phyloP scores from a whole-genome alignment of 176 grass and related monocot genomes.

The Tillandsia fasciculata region DNA sequence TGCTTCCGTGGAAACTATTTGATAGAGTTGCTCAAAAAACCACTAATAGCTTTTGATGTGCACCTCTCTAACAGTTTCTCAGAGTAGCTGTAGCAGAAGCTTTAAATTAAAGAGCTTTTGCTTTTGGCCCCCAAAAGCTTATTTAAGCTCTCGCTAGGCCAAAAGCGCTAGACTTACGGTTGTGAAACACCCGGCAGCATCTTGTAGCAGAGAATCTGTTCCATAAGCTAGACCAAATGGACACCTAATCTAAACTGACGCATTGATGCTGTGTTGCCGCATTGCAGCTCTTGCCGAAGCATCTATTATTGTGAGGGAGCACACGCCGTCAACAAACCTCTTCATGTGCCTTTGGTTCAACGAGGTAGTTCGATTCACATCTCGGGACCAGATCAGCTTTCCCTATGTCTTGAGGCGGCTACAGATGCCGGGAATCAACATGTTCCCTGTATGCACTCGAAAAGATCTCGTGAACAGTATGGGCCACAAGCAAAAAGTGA shows the following conservation, averaged over 20 bases:
- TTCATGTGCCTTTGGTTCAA: slow-evolving; percentile 98
- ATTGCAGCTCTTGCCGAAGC: slow-evolving; percentile 76
- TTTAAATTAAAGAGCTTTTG: too few relatives aligned
- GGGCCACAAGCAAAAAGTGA: slow-evolving; percentile 72
- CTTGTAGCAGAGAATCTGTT: too few relatives aligned
- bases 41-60: too few relatives aligned
- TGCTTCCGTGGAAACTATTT: too few relatives aligned
- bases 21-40: too few relatives aligned
- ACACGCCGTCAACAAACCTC: slow-evolving; percentile 50
- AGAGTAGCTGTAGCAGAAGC: too few relatives aligned
- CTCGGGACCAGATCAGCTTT: slow-evolving; percentile 89
- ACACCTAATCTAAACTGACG: slow-evolving; percentile 1
- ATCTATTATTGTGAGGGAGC: slow-evolving; percentile 80
- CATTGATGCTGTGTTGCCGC: slow-evolving; percentile 11
- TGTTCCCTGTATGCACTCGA: slow-evolving; percentile 74
- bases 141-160: too few relatives aligned
- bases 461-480: slow-evolving; percentile 86
- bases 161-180: too few relatives aligned
- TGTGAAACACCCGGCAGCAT: too few relatives aligned
- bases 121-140: too few relatives aligned
- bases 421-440: slow-evolving; percentile 36
- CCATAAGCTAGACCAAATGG: too few relatives aligned
- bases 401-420: slow-evolving; percentile 60
- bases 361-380: slow-evolving; percentile 77
- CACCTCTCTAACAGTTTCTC: too few relatives aligned